Evolutionary conservation across 179 eudicot species (phyloP), one percentile per base, ranked within the genome.

Genomic region (Heliamphora pulchella): DNA sequence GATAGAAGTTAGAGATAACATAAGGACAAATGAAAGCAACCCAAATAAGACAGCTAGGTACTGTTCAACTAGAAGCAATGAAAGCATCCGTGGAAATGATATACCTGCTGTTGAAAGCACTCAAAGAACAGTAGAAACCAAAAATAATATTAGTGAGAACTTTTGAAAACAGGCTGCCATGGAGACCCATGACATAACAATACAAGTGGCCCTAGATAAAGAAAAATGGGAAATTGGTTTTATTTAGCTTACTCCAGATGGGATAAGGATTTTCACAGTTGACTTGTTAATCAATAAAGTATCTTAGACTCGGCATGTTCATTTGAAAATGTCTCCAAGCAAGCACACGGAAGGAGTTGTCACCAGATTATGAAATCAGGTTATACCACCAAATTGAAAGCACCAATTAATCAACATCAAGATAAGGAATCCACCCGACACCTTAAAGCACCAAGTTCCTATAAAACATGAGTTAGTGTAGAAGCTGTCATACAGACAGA

Each of bases 361-460:
- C 65, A 61, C 20, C 22, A 61, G 20, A 61, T 61, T 7, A 61
- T 15, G 22, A 57, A 13, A 9, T 57, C 61, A 9, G 7, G 65
- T 71, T 7, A 48, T 8, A 3, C 41, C 44, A 53, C 76, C 61
- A 72, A 50, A 31, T 71, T 71, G 55, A 6, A 9, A 22, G 41
- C 8, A 43, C 6, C 59, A 20, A 68, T 61, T 61, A 15, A 54
- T 14, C 58, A 54, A 2, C 58, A 7, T 7, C 58, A 54, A 54
- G 58, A 10, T 54, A 54, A 54, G 58, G 11, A 54, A 54, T 14
- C 13, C 11, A 54, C 65, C 31, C 22, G 44, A 51, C 44, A 51
- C 76, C 20, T 69, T 44, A 69, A 69, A 46, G 59, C 44, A 72
- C 76, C 76, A 73, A 53, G 62, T n/a, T 73, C 76, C 46, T 46